Base-by-base conservation (phyloP, 768 basidiomycete genomes). In the Arthromyces matolae region DNA sequence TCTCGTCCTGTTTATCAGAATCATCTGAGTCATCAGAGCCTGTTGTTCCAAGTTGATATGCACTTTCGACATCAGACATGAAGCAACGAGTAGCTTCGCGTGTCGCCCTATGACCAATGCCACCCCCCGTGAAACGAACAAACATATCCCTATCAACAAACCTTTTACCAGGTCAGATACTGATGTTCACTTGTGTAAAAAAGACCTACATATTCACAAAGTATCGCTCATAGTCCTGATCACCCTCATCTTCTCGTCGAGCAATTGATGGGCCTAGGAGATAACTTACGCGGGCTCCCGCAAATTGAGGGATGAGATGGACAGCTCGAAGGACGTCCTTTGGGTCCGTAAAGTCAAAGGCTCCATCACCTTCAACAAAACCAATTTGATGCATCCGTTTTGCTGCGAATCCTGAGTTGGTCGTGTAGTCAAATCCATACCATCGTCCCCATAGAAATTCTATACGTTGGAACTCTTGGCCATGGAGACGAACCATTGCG, bases 141-240 rank as follows among this genome's bases (percentile, higher is more conserved):
- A 68, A 50, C 70, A 69, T 75, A 32, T 74, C 71, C 3, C 66
- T 56, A 46, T 73, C 69, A 8, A 66, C 66, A 47, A 71, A 72
- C 5, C 72, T 74, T 29, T 1, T 23, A 28, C 35, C 35, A 7
- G 13, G 20, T 20, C 13, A 31, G 4, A 32, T 27, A 22, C 36
- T 37, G 29, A 41, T 19, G 39, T 33, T 18, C 20, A 24, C 10
- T 28, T 33, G 23, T 41, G 40, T 10, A 10, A 41, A 24, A 18
- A 41, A 5, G 4, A 72, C 65, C 53, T 72, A 74, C 43, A 60
- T 73, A 37, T 52, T 31, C 16, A 33, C 35, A 58, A 69, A 25
- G n/a, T n/a, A n/a, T n/a, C n/a, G n/a, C n/a, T n/a, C n/a, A n/a
- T n/a, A n/a, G n/a, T n/a, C n/a, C n/a, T 60, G 57, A 29, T 37